Evolutionary conservation across 768 basidiomycete species (phyloP).

Genomic region (Tricholoma matsutake): DNA sequence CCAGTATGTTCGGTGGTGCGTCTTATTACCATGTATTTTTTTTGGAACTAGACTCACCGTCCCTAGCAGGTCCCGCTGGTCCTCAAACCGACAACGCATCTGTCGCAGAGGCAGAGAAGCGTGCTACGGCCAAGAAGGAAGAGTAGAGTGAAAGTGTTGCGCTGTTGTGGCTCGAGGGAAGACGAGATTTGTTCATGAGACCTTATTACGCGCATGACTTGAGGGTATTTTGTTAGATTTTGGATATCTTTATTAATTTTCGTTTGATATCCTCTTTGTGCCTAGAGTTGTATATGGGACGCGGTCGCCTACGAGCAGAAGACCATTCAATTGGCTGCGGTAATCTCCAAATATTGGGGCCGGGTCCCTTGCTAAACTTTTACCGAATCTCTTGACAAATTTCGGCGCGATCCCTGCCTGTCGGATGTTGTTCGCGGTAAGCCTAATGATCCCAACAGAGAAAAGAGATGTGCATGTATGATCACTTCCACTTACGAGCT

Average conservation of each 20-base stretch:
- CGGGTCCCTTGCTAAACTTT: no score
- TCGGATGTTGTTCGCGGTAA: no score
- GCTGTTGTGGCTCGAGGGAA: neutral
- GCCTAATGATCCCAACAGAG: no score
- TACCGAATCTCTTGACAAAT: no score
- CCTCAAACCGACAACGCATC: slow-evolving; percentile 84
- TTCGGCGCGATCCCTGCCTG: no score
- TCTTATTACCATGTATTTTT: slow-evolving; percentile 6
- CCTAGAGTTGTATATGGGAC: neutral
- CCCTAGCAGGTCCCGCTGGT: slow-evolving; percentile 46
- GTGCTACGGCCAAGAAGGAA: slow-evolving; percentile 77
- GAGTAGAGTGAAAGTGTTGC: slow-evolving; percentile 32
- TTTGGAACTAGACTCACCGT: neutral
- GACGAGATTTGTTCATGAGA: neutral
- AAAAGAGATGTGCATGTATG: no score
- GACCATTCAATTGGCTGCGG: no score
- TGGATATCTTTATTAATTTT: neutral
- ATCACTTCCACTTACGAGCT: no score
- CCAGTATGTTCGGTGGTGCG: slow-evolving; percentile 71
- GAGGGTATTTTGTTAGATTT: neutral
- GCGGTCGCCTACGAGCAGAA: no score
- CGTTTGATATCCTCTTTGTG: neutral
- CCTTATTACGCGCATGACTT: neutral
- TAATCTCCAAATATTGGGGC: no score
- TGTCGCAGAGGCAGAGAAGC: slow-evolving; percentile 88